A percentile compares a stretch with the other conserved stretches of the same genome.
Conservation (phyloP, 192 early-diverging fungal species). For the Funneliformis mosseae region DNA sequence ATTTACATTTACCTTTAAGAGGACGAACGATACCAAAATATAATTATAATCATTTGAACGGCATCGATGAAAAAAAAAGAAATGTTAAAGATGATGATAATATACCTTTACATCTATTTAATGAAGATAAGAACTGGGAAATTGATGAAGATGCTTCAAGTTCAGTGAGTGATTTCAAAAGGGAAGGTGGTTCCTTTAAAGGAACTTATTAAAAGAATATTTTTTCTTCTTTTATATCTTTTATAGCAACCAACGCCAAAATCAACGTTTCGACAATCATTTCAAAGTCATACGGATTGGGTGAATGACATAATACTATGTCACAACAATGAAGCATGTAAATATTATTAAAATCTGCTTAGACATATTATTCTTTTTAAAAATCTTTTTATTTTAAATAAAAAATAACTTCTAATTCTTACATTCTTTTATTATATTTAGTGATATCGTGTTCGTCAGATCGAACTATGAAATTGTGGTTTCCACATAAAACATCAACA, state of each 20-base stretch:
- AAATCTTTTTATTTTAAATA: not conserved
- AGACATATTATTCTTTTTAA: not conserved
- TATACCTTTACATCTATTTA: constrained; percentile 8
- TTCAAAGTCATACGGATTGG: constrained; percentile 92
- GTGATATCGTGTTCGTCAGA: constrained; percentile 93
- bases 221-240: no score
- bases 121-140: constrained; percentile 22
- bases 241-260: constrained; percentile 45
- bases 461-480: constrained; percentile 80
- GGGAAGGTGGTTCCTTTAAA: not conserved
- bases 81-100: constrained; percentile 5
- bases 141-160: not conserved
- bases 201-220: not conserved
- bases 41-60: not conserved
- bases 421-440: constrained; percentile 25
- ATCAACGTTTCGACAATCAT: constrained; percentile 68
- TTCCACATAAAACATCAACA: constrained; percentile 57
- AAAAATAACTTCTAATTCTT: not conserved
- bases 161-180: not conserved
- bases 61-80: not conserved
- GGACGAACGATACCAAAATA: not conserved
- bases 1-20: constrained; percentile 59
- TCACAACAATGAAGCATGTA: constrained; percentile 64
- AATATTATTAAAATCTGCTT: constrained; percentile 28
- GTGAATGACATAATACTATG: constrained; percentile 90